Evolutionary conservation across 306 rosid genomes (phyloP).

Genomic region (Acacia crassicarpa): DNA sequence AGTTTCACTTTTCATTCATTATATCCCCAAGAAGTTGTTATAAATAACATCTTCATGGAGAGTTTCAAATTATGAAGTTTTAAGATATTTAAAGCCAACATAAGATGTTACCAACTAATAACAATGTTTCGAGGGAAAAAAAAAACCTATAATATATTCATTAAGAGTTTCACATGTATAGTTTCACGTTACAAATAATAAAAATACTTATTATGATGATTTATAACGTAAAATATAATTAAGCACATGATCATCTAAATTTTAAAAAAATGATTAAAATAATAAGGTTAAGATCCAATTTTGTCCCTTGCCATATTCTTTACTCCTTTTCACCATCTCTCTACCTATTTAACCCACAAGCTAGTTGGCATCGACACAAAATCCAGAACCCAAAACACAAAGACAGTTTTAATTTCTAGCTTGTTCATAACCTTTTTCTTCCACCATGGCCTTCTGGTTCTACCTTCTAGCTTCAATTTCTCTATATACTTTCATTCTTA

Average conservation of each 20-base stretch:
- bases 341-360: neutral
- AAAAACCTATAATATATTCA: too few relatives aligned
- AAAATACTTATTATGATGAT: too few relatives aligned
- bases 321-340: neutral
- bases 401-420: neutral
- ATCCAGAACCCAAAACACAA: neutral
- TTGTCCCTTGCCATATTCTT: too few relatives aligned
- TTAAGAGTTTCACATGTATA: neutral
- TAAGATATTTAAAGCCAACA: neutral
- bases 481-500: neutral
- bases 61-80: neutral
- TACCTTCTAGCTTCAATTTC: slow-evolving; percentile 19
- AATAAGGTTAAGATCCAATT: too few relatives aligned
- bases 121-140: neutral
- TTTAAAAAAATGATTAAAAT: too few relatives aligned
- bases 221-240: too few relatives aligned
- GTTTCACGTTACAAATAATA: neutral
- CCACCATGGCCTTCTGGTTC: slow-evolving; percentile 39
- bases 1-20: too few relatives aligned
- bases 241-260: too few relatives aligned
- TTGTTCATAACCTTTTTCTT: neutral
- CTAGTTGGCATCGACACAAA: neutral
- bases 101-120: neutral
- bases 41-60: neutral
- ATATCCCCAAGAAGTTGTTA: neutral